Conservation (phyloP, 495 filamentous ascomycete genomes). For the Haplographium delicatum region DNA sequence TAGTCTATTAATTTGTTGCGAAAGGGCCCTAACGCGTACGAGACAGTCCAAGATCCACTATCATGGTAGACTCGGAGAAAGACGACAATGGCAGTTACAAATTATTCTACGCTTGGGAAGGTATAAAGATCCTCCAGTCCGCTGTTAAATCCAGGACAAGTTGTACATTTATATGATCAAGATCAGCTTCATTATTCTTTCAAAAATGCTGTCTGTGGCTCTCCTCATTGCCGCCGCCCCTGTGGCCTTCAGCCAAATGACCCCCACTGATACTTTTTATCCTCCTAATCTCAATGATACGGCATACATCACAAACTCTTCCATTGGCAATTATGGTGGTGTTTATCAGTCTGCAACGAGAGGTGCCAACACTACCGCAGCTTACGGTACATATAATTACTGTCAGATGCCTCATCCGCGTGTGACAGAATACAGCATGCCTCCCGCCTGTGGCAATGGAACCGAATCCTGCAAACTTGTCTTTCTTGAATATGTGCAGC, state of each 20-base stretch:
- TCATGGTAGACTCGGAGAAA: no score
- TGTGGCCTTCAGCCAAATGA: neutral
- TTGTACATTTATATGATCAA: no score
- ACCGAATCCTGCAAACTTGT: neutral
- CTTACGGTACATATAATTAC: conserved; percentile 8
- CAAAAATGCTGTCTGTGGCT: conserved; percentile 1
- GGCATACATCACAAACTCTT: neutral
- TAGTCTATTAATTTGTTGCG: no score
- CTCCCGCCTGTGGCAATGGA: neutral
- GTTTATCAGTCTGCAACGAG: conserved; percentile 1
- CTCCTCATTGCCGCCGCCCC: neutral
- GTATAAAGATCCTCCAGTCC: neutral
- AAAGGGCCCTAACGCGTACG: no score
- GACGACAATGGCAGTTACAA: neutral
- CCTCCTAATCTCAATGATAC: conserved; percentile 9
- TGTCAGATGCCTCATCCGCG: conserved; percentile 7
- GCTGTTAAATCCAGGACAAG: no score
- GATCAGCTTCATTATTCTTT: no score
- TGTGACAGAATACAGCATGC: neutral
- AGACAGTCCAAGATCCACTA: no score
- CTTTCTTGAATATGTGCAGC: conserved; percentile 5
- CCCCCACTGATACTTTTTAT: conserved; percentile 3
- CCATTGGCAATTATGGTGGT: conserved; percentile 3
- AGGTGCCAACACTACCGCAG: neutral
- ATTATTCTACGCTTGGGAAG: neutral